Conservation (phyloP, 371 early-diverging fungal species). For the Choanephora cucurbitarum region DNA sequence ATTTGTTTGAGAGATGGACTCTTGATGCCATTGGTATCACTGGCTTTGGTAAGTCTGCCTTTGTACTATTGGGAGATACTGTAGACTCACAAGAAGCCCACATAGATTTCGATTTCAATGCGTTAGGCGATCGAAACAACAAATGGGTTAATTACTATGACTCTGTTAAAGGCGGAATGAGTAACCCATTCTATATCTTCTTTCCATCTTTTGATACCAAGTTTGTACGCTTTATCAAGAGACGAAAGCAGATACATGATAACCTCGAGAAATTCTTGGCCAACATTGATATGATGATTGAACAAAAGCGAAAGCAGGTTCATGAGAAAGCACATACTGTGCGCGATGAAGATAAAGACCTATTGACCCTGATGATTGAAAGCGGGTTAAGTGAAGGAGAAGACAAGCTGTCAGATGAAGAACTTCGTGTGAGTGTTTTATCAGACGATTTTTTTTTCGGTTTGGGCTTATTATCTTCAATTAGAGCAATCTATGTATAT, state of each 20-base stretch:
- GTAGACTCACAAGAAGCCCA: too few relatives aligned
- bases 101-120: constrained; percentile 38
- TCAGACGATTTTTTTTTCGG: too few relatives aligned
- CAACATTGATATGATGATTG: constrained; percentile 36
- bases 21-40: constrained; percentile 44
- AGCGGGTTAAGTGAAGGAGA: constrained; percentile 36
- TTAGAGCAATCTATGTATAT: constrained; percentile 28
- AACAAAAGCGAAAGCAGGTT: constrained; percentile 32
- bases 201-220: constrained; percentile 52
- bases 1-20: constrained; percentile 32
- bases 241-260: constrained; percentile 20
- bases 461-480: not conserved
- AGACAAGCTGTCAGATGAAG: constrained; percentile 33
- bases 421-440: constrained; percentile 32
- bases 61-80: not conserved
- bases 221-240: constrained; percentile 10
- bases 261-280: constrained; percentile 16
- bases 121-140: constrained; percentile 24
- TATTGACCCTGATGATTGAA: constrained; percentile 60
- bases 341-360: constrained; percentile 45
- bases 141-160: constrained; percentile 35
- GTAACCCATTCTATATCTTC: constrained; percentile 41
- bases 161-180: constrained; percentile 19
- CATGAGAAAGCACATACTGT: constrained; percentile 7
- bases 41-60: constrained; percentile 30